Evolutionary conservation across 345 rosid species (phyloP).

Genomic region (Salix exigua): DNA sequence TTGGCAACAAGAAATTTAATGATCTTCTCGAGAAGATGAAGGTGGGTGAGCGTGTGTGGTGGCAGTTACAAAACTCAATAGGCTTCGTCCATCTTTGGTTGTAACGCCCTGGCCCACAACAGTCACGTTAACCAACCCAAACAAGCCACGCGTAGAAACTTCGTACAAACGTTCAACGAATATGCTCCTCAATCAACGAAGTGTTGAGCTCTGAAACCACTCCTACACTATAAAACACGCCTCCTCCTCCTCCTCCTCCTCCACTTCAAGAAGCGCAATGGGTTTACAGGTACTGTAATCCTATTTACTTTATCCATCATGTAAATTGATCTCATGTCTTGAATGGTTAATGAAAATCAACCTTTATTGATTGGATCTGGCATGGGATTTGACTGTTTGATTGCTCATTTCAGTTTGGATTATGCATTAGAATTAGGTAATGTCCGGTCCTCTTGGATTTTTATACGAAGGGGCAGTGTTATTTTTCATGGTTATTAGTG

Average conservation of each 20-base stretch:
- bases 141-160: neutral
- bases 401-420: neutral
- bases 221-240: neutral
- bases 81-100: no score
- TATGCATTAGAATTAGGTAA: neutral
- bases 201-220: neutral
- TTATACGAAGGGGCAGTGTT: neutral
- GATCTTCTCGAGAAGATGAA: no score
- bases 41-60: no score
- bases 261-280: neutral
- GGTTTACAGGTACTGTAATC: neutral
- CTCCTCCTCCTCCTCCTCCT: neutral
- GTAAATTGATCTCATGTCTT: neutral
- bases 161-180: accelerated
- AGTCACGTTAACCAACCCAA: neutral
- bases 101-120: neutral
- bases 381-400: neutral
- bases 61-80: no score
- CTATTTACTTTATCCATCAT: neutral
- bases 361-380: neutral
- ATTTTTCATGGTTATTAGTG: neutral
- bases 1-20: no score
- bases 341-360: neutral
- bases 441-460: neutral
- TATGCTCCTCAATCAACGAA: neutral